phyloP scores from a whole-genome alignment of 2,329 filamentous ascomycete genomes.

The Colletotrichum cordylinicola region DNA sequence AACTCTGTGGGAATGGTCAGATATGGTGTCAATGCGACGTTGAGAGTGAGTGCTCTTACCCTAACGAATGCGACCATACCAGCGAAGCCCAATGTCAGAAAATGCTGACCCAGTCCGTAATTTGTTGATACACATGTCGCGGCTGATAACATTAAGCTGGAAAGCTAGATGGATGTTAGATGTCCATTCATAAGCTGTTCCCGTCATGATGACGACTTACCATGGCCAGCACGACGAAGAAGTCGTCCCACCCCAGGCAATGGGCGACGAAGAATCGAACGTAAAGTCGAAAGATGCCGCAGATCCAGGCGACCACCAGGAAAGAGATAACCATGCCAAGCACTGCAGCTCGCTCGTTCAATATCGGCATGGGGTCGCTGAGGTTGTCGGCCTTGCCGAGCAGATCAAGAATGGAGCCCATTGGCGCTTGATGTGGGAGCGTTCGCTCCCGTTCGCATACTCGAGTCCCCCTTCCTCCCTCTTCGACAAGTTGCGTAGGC shows the following conservation, averaged over 20 bases:
- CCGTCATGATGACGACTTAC: background rate
- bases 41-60: background rate
- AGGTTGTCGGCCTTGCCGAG: slow-evolving; percentile 25
- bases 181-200: accelerated
- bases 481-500: background rate
- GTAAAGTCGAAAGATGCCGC: slow-evolving; percentile 22
- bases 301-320: slow-evolving; percentile 18
- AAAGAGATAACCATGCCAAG: slow-evolving; percentile 23
- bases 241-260: slow-evolving; percentile 23
- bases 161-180: background rate
- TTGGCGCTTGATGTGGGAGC: background rate
- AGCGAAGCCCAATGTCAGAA: background rate
- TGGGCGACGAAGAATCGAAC: slow-evolving; percentile 19
- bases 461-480: background rate
- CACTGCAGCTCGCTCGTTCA: slow-evolving; percentile 17
- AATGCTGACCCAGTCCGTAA: background rate
- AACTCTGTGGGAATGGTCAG: background rate
- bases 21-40: background rate
- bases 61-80: slow-evolving; percentile 12
- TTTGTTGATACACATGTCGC: background rate
- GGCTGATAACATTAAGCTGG: slow-evolving; percentile 2
- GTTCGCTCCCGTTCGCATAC: slow-evolving; percentile 6
- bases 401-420: slow-evolving; percentile 21
- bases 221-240: slow-evolving; percentile 22
- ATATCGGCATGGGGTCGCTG: slow-evolving; percentile 15